Base-by-base conservation (phyloP, 768 basidiomycete species). In the Tricholoma hemisulphureum region DNA sequence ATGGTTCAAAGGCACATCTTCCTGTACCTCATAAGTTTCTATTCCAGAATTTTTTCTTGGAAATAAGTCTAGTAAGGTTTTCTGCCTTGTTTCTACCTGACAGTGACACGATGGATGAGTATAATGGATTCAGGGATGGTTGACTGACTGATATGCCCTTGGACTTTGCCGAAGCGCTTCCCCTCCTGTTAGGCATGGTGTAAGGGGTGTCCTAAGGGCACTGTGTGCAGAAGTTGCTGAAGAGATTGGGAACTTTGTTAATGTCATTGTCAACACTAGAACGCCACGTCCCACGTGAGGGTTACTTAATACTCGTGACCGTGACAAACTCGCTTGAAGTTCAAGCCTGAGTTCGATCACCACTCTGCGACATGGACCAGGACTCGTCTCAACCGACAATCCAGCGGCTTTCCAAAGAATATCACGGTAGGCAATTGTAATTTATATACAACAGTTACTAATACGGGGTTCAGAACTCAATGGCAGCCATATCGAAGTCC, bases 381-480 rank as follows among this genome's bases (percentile, higher is more conserved):
- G n/a, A n/a, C n/a, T n/a, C n/a, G 16, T 18, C 53, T 9, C 23
- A 50, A 28, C 14, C 56, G 28, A 43, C 57, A 18, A 48, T 65
- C 39, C 62, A 58, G 58, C 69, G 67, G 67, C 63, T 81, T 13
- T 73, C 80, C 3, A 61, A 70, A 26, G 77, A 81, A 62, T 80
- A 82, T 61, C 68, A 75, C 29, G 78, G 80, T 75, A 63, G 43
- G 14, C n/a, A 13, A 6, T 29, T 32, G 31, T 45, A 24, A 6
- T 53, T 26, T 46, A 2, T 14, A 18, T 2, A 18, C 23, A 29
- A 11, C 1, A 8, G 2, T 16, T 13, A 21, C 31, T 56, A 29
- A 53, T 18, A 8, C 14, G 6, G 6, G 37, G 18, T 48, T 23
- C 11, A 89, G 88, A 84, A 57, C 68, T 87, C 65, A 89, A 90